Base-by-base conservation (phyloP, 2,329 filamentous ascomycete species). In the Colletotrichum chlorophyti region DNA sequence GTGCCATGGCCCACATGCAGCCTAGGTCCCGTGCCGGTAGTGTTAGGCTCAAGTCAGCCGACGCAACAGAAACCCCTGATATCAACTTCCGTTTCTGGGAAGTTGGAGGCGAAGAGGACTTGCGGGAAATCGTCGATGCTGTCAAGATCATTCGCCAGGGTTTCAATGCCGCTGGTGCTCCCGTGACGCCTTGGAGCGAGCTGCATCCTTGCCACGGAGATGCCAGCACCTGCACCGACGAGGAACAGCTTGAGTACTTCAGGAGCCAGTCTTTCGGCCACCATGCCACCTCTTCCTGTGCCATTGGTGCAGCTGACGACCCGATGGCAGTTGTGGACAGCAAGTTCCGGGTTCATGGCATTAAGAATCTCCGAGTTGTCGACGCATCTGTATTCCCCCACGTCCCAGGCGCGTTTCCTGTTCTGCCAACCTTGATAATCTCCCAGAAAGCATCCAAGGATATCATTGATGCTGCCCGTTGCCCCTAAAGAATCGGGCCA, bases 361-460 rank as follows among this genome's bases (percentile, higher is more conserved):
- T 85, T 0, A 68, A 74, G 1, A 79, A 80, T 0, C 67, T 89
- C 38, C 73, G 86, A 19, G 85, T 88, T 4, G 86, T 89, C 0
- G 86, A 89, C 72, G 86, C 84, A 0, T 83, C 79, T 0, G 69
- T 84, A 17, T 80, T 86, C 17, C 84, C 83, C 0, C 17, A 21
- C 4, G n/a, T 35, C 7, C 47, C 53, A 4, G 47, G 47, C 15
- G 37, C 34, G 37, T 50, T 43, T 29, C 46, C 46, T 29, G 35
- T 50, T 15, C 15, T 38, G 37, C 37, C 53, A 7, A 57, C 46
- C 12, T 51, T 43, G 14, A 35, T 50, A 12, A 41, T 49, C n/a
- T 40, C 29, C 8, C 29, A 55, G 23, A 55, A 55, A n/a, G 52
- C 52, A 4, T 40, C 32, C 6, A 32, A 55, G 21, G 43, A 49